Conservation (phyloP, 352 stramenopile species). For the Phytophthora litchii region DNA sequence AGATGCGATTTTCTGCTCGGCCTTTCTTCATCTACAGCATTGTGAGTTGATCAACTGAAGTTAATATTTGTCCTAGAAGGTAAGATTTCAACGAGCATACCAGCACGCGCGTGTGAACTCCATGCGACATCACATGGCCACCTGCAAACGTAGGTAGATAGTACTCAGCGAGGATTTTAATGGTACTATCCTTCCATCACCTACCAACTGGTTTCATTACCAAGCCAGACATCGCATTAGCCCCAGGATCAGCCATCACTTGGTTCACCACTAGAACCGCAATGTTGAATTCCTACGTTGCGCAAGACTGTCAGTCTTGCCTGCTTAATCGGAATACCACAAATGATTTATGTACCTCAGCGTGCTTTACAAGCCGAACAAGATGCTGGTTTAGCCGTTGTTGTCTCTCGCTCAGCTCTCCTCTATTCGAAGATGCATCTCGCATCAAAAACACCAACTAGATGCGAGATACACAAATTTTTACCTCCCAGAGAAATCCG, state of each 20-base stretch:
- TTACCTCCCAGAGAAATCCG: slow-evolving; percentile 85
- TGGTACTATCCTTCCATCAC: slow-evolving; percentile 2
- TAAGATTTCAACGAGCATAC: slow-evolving; percentile 36
- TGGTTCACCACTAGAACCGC: slow-evolving; percentile 93
- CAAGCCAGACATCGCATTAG: slow-evolving; percentile 82
- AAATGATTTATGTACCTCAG: slow-evolving; percentile 46
- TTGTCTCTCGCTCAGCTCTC: slow-evolving; percentile 75
- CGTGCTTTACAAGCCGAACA: slow-evolving; percentile 82
- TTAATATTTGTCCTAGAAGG: neutral
- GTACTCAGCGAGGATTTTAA: slow-evolving; percentile 18
- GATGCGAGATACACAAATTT: neutral
- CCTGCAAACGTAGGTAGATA: slow-evolving; percentile 33
- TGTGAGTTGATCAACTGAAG: slow-evolving; percentile 11
- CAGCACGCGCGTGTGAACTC: slow-evolving; percentile 95
- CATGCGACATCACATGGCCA: slow-evolving; percentile 96
- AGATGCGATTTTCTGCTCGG: slow-evolving; percentile 90
- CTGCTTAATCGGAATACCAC: neutral
- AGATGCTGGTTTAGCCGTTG: slow-evolving; percentile 92
- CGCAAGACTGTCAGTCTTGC: slow-evolving; percentile 1
- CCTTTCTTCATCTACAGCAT: slow-evolving; percentile 88
- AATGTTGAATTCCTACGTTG: slow-evolving; percentile 92
- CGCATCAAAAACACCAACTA: neutral
- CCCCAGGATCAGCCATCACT: slow-evolving; percentile 89
- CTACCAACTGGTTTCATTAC: slow-evolving; percentile 86
- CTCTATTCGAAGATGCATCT: slow-evolving; percentile 29